Conservation (phyloP, 1,284 basidiomycete species). For the Pulveroboletus sp. region DNA sequence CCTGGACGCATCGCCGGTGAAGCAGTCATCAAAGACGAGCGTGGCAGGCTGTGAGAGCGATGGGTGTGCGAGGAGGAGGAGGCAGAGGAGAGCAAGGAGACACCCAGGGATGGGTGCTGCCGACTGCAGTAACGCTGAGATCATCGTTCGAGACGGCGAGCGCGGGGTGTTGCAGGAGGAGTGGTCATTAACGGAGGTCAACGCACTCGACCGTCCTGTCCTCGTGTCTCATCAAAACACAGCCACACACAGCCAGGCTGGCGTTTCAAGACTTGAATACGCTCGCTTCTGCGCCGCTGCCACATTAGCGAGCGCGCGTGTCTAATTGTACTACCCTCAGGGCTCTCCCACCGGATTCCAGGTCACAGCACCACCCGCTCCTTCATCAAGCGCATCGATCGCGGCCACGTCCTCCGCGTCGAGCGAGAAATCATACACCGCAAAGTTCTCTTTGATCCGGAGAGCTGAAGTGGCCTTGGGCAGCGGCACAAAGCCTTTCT, state of each 20-base stretch:
- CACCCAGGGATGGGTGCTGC: neutral
- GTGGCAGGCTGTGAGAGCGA: slow-evolving; percentile 50
- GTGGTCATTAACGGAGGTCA: slow-evolving; percentile 25
- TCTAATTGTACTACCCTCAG: slow-evolving; percentile 2
- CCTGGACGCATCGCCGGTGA: slow-evolving; percentile 49
- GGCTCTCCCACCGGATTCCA: slow-evolving; percentile 42
- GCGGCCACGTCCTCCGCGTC: slow-evolving; percentile 38
- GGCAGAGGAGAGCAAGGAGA: slow-evolving; percentile 13
- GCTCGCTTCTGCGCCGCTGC: too few relatives aligned
- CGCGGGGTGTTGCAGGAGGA: slow-evolving; percentile 9
- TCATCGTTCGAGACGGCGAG: slow-evolving; percentile 28
- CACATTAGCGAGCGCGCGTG: neutral
- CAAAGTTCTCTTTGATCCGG: slow-evolving; percentile 44
- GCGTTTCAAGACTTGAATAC: neutral
- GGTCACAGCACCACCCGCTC: slow-evolving; percentile 37
- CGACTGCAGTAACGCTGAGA: slow-evolving; percentile 4
- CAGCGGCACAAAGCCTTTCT: slow-evolving; percentile 49
- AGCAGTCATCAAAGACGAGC: slow-evolving; percentile 61
- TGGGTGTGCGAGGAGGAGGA: slow-evolving; percentile 25
- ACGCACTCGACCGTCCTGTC: too few relatives aligned
- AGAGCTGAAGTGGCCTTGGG: slow-evolving; percentile 44
- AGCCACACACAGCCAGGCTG: slow-evolving; percentile 20
- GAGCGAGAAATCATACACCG: slow-evolving; percentile 45
- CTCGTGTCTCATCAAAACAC: slow-evolving; percentile 20
- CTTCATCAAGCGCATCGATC: slow-evolving; percentile 42